Conservation (phyloP, 768 basidiomycete genomes). For the Agrocybe praecox region DNA sequence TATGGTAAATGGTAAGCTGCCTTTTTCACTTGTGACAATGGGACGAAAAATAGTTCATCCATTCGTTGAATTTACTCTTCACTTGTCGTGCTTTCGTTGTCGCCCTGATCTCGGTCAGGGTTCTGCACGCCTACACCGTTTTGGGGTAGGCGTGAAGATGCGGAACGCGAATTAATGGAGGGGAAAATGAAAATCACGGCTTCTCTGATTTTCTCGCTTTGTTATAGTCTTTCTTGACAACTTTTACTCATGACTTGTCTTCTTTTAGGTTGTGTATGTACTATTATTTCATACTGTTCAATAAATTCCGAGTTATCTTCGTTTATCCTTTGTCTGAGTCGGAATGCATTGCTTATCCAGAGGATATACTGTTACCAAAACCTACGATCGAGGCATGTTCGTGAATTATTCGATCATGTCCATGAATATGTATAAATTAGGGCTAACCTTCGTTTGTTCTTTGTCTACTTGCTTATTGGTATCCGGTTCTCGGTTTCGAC, state of each 20-base stretch:
- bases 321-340: no score
- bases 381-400: no score
- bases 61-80: slow-evolving; percentile 69
- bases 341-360: no score
- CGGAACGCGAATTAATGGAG: slow-evolving; percentile 29
- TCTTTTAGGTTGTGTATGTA: not conserved
- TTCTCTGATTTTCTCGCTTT: slow-evolving; percentile 55
- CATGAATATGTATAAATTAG: not conserved
- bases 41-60: slow-evolving; percentile 86
- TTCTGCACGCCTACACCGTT: slow-evolving; percentile 46
- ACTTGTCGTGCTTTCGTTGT: slow-evolving; percentile 30
- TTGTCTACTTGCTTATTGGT: not conserved
- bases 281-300: not conserved
- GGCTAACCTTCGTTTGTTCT: not conserved
- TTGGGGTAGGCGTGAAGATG: slow-evolving; percentile 47
- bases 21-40: slow-evolving; percentile 10
- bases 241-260: not conserved
- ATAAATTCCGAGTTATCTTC: not conserved
- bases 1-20: slow-evolving; percentile 20
- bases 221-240: not conserved
- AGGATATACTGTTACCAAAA: no score
- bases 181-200: slow-evolving; percentile 62
- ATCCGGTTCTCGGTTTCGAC: not conserved
- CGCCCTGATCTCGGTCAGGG: slow-evolving; percentile 34
- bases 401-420: no score